Evolutionary conservation across 108 stramenopile genomes (phyloP).

Genomic region (Tribonema minus): DNA sequence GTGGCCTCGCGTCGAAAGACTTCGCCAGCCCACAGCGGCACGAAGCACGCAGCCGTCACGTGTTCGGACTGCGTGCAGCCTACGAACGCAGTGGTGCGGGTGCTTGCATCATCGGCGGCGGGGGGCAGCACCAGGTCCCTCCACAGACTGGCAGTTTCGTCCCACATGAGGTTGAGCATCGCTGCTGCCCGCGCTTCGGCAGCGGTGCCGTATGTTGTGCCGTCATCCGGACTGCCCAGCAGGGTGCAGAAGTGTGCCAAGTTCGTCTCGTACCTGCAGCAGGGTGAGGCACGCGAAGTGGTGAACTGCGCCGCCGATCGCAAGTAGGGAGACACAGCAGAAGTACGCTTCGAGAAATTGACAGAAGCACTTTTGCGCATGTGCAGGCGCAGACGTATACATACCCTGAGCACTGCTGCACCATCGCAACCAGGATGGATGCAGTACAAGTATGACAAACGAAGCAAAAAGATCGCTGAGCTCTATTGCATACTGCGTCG

Average conservation of each 20-base stretch:
- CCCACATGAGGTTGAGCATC: conserved; percentile 49
- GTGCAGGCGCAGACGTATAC: too few species aligned
- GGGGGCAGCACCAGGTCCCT: conserved; percentile 13
- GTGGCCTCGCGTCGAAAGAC: not conserved
- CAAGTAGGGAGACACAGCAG: too few species aligned
- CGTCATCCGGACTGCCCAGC: not conserved
- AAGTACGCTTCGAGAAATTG: too few species aligned
- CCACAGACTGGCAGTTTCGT: conserved; percentile 13
- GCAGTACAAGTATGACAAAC: too few species aligned
- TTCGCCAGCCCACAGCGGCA: not conserved
- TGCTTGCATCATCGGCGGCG: not conserved
- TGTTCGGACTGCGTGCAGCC: conserved; percentile 4
- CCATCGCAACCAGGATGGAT: too few species aligned
- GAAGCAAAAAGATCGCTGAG: too few species aligned
- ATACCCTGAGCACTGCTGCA: too few species aligned
- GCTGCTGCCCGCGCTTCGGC: conserved; percentile 16
- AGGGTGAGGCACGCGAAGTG: too few species aligned
- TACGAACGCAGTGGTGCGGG: not conserved
- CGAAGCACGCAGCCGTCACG: conserved; percentile 19
- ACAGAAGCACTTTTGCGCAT: too few species aligned
- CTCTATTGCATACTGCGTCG: too few species aligned
- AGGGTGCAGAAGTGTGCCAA: not conserved
- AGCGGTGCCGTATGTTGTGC: not conserved
- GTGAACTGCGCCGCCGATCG: too few species aligned
- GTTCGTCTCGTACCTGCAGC: conserved; percentile 10